Base-by-base conservation (phyloP, 257 asterid genomes). In the Fraxinus pennsylvanica region DNA sequence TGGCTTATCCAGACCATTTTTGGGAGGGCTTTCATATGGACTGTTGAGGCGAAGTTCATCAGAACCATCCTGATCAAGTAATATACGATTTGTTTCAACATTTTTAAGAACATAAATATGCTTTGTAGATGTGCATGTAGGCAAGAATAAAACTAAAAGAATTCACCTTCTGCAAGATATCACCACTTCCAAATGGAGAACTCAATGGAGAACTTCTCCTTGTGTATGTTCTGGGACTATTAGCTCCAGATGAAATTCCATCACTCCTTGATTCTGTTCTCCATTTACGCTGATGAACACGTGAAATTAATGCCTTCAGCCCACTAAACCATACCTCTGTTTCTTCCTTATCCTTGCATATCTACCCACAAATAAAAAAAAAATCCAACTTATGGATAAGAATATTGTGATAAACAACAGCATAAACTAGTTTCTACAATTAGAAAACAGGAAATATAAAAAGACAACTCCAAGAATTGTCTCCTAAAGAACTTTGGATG, bases 321-420 rank as follows among this genome's bases (percentile, higher is more conserved):
- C 98, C 98, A 79, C 96, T 92, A 87, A 94, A 92, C 98, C 98
- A 94, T 36, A 92, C 98, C 87, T 94, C 98, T 66, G 98, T 97
- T 89, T 94, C 98, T 85, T 94, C 98, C 89, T 94, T 94, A 76
- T 94, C 98, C 86, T 94, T 94, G 80, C 98, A 94, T 82, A 94
- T 94, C 98, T 94, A 82, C 68, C 76, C 79, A 74, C 79, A 76
- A 79, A 71, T 74, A 79, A 35, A 69, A 57, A n/a, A 29, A 41
- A 29, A 14, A 32, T 35, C 10, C 74, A 76, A 63, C 68, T 43
- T 74, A 72, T 73, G 59, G 61, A 71, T 47, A 59, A 61, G 59
- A 83, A 78, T 65, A 54, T 77, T 71, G 84, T 71, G 39, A 27
- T 70, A 76, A 77, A 76, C 36, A 22, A 61, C 67, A 30, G 72